A percentile compares a stretch with the other conserved stretches of the same genome.
phyloP scores from a whole-genome alignment of 2,329 filamentous ascomycete species.

The Xylogone sp. region DNA sequence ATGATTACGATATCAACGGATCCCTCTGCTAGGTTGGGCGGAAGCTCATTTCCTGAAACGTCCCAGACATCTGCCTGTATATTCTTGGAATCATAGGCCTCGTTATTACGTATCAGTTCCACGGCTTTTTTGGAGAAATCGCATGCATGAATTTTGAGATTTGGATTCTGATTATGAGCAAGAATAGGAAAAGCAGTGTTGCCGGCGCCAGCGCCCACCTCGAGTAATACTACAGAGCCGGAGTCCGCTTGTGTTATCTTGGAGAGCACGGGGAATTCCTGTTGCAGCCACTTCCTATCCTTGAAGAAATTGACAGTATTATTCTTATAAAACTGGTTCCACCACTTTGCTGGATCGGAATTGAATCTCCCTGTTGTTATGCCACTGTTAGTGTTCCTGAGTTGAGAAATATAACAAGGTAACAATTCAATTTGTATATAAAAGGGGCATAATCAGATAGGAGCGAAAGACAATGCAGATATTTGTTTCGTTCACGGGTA shows the following conservation, averaged over 20 bases:
- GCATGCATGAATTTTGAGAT: slow-evolving; percentile 84
- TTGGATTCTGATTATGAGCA: slow-evolving; percentile 75
- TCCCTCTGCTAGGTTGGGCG: slow-evolving; percentile 71
- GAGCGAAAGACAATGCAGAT: slow-evolving; percentile 63
- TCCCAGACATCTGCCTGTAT: slow-evolving; percentile 97
- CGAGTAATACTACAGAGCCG: slow-evolving; percentile 69
- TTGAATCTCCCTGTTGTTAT: slow-evolving; percentile 70
- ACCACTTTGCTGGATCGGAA: slow-evolving; percentile 87
- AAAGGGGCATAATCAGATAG: slow-evolving; percentile 55
- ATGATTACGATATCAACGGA: slow-evolving; percentile 89
- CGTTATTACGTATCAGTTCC: slow-evolving; percentile 81
- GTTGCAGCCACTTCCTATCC: slow-evolving; percentile 92
- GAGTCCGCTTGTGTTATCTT: slow-evolving; percentile 68
- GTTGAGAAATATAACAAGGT: slow-evolving; percentile 7
- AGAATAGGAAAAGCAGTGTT: slow-evolving; percentile 95
- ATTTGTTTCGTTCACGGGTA: slow-evolving; percentile 55
- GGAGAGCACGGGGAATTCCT: slow-evolving; percentile 89
- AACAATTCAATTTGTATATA: slow-evolving; percentile 6
- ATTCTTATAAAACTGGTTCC: slow-evolving; percentile 98
- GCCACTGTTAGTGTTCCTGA: slow-evolving; percentile 35
- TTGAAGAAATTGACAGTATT: slow-evolving; percentile 99
- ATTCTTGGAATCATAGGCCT: slow-evolving; percentile 65
- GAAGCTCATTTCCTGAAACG: slow-evolving; percentile 67
- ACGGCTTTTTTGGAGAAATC: slow-evolving; percentile 96
- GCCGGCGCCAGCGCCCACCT: slow-evolving; percentile 92